These are phyloP conservation scores for Rutstroemia sp. DNA, from an alignment of 2,329 filamentous ascomycete genomes.

Conservation along the genomic window DNA sequence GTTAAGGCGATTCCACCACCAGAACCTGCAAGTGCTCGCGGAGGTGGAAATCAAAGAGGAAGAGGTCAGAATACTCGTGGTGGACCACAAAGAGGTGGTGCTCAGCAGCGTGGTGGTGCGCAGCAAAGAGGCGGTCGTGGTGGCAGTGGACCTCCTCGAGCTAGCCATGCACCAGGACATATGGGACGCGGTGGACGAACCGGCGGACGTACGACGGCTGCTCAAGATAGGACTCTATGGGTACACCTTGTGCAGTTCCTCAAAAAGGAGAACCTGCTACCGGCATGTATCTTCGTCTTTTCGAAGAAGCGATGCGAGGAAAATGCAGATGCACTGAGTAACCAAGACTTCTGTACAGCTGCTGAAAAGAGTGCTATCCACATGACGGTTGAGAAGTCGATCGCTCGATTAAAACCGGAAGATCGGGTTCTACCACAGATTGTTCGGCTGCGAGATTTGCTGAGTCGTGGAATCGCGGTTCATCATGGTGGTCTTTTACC, in stretches of 20 bases:
- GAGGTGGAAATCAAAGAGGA: slow-evolving; percentile 46
- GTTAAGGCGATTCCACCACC: slow-evolving; percentile 42
- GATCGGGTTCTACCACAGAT: slow-evolving; percentile 91
- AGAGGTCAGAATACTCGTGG: slow-evolving; percentile 47
- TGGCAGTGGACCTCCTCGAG: slow-evolving; percentile 39
- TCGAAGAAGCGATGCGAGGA: slow-evolving; percentile 97
- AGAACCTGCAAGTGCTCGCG: slow-evolving; percentile 30
- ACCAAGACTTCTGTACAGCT: slow-evolving; percentile 90
- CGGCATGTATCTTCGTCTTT: slow-evolving; percentile 96
- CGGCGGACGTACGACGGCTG: slow-evolving; percentile 79
- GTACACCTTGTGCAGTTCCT: slow-evolving; percentile 90
- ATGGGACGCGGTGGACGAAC: slow-evolving; percentile 83
- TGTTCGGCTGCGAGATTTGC: slow-evolving; percentile 73
- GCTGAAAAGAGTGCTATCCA: slow-evolving; percentile 94
- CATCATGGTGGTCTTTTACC: slow-evolving; percentile 92
- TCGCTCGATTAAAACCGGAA: slow-evolving; percentile 84
- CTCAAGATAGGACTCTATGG: slow-evolving; percentile 95
- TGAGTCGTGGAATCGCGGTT: slow-evolving; percentile 85
- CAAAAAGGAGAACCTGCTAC: slow-evolving; percentile 77
- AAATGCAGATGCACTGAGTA: slow-evolving; percentile 90
- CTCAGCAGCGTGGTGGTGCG: slow-evolving; percentile 36
- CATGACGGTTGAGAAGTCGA: slow-evolving; percentile 93
- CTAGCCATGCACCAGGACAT: slow-evolving; percentile 60
- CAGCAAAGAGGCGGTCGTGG: slow-evolving; percentile 47
- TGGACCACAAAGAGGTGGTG: slow-evolving; percentile 40